Conservation (phyloP, 1,284 basidiomycete species). For the Irpex sp. region DNA sequence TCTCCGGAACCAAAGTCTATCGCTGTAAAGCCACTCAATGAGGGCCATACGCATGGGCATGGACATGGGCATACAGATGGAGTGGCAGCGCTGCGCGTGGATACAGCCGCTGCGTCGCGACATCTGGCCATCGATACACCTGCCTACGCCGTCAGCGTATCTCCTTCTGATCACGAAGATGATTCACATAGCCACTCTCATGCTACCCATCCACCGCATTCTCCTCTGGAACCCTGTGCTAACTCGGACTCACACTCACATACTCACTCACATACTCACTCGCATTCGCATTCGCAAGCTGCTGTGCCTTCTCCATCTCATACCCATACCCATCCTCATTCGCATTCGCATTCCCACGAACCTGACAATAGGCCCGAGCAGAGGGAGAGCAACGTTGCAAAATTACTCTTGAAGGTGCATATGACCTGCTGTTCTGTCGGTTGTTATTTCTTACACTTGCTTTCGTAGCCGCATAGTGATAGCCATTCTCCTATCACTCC, state of each 20-base stretch:
- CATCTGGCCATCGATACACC: not conserved
- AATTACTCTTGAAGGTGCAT: not conserved
- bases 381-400: not conserved
- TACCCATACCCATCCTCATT: slow-evolving; percentile 14
- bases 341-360: slow-evolving; percentile 22
- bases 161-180: not conserved
- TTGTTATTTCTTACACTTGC: not conserved
- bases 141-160: not conserved
- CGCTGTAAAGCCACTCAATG: slow-evolving; percentile 30
- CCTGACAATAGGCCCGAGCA: not conserved
- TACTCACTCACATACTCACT: slow-evolving; percentile 27
- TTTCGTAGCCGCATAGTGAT: not conserved
- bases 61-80: slow-evolving; percentile 8
- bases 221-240: not conserved
- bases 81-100: slow-evolving; percentile 18
- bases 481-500: slow-evolving; percentile 50
- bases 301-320: slow-evolving; percentile 33
- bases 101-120: slow-evolving; percentile 17
- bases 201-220: not conserved
- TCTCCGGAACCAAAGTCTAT: slow-evolving; percentile 23
- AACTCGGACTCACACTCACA: slow-evolving; percentile 26
- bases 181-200: slow-evolving; percentile 2
- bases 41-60: slow-evolving; percentile 18
- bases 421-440: not conserved
- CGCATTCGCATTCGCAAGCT: slow-evolving; percentile 20